Percentiles rank a stretch among this genome's conserved stretches.
Conservation (phyloP, 2,329 filamentous ascomycete genomes). For the Bertia moriformis region DNA sequence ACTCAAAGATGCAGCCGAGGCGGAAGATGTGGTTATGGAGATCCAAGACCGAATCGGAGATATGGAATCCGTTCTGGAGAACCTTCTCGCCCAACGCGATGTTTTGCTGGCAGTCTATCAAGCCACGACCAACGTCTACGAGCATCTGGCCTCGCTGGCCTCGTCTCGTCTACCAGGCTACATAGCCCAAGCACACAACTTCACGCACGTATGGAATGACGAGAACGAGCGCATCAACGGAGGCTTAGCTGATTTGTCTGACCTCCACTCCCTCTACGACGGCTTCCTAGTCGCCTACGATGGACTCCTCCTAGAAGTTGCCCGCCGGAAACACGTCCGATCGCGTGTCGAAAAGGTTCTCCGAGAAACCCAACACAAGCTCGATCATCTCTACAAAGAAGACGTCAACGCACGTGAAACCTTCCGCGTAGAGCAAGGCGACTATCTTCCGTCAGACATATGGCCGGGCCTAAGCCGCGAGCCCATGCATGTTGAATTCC, state of each 20-base stretch:
- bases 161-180: slow-evolving; percentile 16
- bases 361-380: slow-evolving; percentile 60
- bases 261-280: slow-evolving; percentile 70
- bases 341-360: slow-evolving; percentile 62
- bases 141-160: slow-evolving; percentile 8
- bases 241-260: slow-evolving; percentile 63
- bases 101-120: slow-evolving; percentile 7
- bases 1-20: slow-evolving; percentile 21
- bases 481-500: slow-evolving; percentile 29
- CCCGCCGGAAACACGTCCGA: slow-evolving; percentile 58
- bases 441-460: slow-evolving; percentile 74
- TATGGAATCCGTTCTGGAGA: slow-evolving; percentile 40
- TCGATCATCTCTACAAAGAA: slow-evolving; percentile 60
- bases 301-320: slow-evolving; percentile 69
- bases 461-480: slow-evolving; percentile 59
- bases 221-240: slow-evolving; percentile 56
- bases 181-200: slow-evolving; percentile 27
- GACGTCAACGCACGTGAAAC: slow-evolving; percentile 62
- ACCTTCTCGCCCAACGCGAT: slow-evolving; percentile 32
- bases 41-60: slow-evolving; percentile 44
- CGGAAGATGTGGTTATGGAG: slow-evolving; percentile 14
- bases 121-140: slow-evolving; percentile 6
- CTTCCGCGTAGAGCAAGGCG: slow-evolving; percentile 71
- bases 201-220: slow-evolving; percentile 44
- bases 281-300: slow-evolving; percentile 76